Base-by-base conservation (phyloP, 2,329 filamentous ascomycete species). In the Cladophialophora immunda region DNA sequence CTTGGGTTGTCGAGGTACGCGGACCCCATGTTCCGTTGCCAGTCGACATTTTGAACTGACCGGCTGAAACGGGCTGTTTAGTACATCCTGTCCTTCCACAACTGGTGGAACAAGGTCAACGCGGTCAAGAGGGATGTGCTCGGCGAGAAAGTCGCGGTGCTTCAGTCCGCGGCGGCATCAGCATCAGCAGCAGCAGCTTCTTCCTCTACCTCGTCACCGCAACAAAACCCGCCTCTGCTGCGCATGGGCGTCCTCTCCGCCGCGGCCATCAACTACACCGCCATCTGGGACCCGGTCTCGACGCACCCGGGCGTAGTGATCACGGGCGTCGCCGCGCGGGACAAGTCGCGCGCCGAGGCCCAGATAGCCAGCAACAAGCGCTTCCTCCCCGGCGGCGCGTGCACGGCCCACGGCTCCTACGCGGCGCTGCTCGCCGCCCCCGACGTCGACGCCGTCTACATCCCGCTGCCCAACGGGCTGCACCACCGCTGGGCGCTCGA, bases 271-370 rank as follows among this genome's bases (percentile, higher is more conserved):
- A 64, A 64, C 55, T 41, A 65, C 25, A 22, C 30, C 3, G 62
- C 73, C 11, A 52, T 76, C 19, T 87, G 38, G 72, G 45, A 66
- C 2, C 85, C 86, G 0, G 85, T 85, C 15, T 82, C 78, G 67
- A 81, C 79, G 2, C 86, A 89, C 70, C 78, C 85, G 0, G 84
- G 86, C 45, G 82, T 87, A 15, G 77, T 86, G 13, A 67, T 89
- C 13, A 79, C 82, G 8, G 83, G 81, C 4, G 80, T 89, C 1
- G 84, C 86, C 2, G 84, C 85, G 2, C 79, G 86, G 4, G 81
- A 86, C 72, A 76, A 71, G 34, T 74, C 73, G 4, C 82, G 78
- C 58, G 86, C 86, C 0, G 75, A 80, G 58, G 78, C 76, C 0
- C 87, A 80, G 45, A 50, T 50, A 50, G 57, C 32, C 13, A 85